Evolutionary conservation across 129 eudicot genomes (phyloP).

Genomic region (Helichrysum umbraculigerum): DNA sequence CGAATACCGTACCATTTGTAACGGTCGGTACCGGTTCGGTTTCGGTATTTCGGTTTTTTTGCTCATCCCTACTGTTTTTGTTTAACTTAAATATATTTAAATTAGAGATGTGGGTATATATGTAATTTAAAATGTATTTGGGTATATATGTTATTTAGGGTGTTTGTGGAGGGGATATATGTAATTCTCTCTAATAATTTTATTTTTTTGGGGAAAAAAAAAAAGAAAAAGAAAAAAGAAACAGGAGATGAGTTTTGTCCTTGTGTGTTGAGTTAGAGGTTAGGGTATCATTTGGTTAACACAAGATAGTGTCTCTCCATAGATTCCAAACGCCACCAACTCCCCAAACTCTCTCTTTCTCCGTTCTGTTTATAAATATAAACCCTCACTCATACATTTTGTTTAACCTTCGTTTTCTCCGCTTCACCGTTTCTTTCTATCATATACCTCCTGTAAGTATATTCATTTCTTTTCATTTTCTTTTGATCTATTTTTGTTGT

Average conservation of each 20-base stretch:
- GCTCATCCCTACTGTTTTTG: too few relatives aligned
- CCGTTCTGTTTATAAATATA: conserved; percentile 13
- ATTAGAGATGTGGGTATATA: too few relatives aligned
- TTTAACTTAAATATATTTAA: too few relatives aligned
- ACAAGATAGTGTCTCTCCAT: conserved; percentile 12
- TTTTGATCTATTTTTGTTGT: neutral
- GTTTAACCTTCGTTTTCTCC: conserved; percentile 27
- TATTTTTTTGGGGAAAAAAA: too few relatives aligned
- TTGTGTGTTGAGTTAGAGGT: neutral
- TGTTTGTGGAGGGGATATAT: too few relatives aligned
- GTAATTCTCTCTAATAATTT: too few relatives aligned
- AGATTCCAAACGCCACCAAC: conserved; percentile 39
- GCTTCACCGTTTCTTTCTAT: conserved; percentile 12
- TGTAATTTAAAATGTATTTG: too few relatives aligned
- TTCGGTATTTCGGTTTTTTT: too few relatives aligned
- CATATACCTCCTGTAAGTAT: conserved; percentile 18
- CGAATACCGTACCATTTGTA: too few relatives aligned
- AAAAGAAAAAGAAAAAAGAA: neutral
- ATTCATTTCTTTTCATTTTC: neutral
- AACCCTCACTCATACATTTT: conserved; percentile 12
- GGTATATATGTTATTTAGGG: too few relatives aligned
- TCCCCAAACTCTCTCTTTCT: neutral
- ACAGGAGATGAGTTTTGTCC: neutral
- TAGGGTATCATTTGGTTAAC: conserved; percentile 1
- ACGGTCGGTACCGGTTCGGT: too few relatives aligned